Evolutionary conservation across 2,329 filamentous ascomycete species (phyloP).

Genomic region (Aureobasidium sp.): DNA sequence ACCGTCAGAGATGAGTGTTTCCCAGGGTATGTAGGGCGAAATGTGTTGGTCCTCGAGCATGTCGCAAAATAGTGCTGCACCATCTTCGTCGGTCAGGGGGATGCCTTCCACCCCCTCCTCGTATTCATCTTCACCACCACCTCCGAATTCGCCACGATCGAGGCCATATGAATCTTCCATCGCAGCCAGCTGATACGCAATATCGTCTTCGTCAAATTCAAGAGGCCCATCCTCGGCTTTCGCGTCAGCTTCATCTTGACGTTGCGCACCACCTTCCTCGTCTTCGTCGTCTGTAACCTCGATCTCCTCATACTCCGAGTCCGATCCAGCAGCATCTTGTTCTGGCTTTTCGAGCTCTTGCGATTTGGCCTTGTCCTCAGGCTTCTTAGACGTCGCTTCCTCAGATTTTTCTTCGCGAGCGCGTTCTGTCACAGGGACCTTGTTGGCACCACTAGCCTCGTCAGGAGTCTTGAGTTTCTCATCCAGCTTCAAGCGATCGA

Average conservation of each 20-base stretch:
- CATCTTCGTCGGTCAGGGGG: constrained; percentile 67
- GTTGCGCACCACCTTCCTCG: constrained; percentile 40
- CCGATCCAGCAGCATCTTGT: constrained; percentile 30
- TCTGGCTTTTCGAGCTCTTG: constrained; percentile 5
- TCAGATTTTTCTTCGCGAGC: constrained; percentile 23
- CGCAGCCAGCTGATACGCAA: constrained; percentile 81
- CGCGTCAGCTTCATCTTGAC: constrained; percentile 37
- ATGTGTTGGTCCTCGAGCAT: constrained; percentile 75
- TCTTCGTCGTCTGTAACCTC: constrained; percentile 59
- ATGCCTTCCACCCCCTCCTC: constrained; percentile 67
- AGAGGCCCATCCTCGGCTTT: constrained; percentile 43
- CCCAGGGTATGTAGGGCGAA: constrained; percentile 87
- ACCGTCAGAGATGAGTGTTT: constrained; percentile 65
- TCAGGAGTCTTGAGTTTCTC: constrained; percentile 43
- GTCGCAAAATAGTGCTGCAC: constrained; percentile 72
- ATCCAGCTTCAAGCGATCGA: constrained; percentile 65
- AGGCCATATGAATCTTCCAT: constrained; percentile 83
- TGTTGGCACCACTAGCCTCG: constrained; percentile 24
- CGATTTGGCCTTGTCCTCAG: background rate
- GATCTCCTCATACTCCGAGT: constrained; percentile 61
- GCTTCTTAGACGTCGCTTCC: constrained; percentile 26
- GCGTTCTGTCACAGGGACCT: constrained; percentile 17
- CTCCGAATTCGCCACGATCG: constrained; percentile 69
- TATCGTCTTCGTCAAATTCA: constrained; percentile 91
- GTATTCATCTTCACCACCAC: constrained; percentile 49